Evolutionary conservation across 176 grass and related monocot genomes (phyloP).

Genomic region (Cocos nucifera): DNA sequence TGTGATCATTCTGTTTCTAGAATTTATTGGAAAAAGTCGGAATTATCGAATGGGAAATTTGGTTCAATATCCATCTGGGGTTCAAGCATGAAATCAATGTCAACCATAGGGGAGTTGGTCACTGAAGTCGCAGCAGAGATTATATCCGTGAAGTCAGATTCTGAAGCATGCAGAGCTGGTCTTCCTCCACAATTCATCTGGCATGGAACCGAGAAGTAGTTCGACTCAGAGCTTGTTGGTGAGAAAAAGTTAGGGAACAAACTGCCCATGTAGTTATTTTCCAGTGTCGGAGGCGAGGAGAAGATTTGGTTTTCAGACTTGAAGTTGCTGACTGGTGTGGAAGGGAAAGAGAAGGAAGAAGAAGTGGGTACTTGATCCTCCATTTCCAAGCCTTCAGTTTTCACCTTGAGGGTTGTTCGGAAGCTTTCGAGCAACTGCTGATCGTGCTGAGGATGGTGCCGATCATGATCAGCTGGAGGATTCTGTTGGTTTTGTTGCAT

Average conservation of each 20-base stretch:
- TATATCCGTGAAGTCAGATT: conserved; percentile 46
- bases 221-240: conserved; percentile 14
- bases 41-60: no score
- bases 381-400: background rate
- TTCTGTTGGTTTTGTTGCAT: background rate
- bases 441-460: background rate
- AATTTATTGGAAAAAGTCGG: no score
- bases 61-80: background rate
- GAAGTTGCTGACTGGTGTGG: background rate
- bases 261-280: background rate
- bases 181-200: conserved; percentile 1
- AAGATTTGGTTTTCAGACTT: background rate
- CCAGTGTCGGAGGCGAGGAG: conserved; percentile 5
- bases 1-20: no score
- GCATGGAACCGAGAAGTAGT: conserved; percentile 31
- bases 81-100: conserved; percentile 5
- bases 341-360: conserved; percentile 29
- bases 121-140: conserved; percentile 27
- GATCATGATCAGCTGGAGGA: background rate
- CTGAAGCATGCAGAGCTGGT: conserved; percentile 5
- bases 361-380: background rate
- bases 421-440: conserved; percentile 41
- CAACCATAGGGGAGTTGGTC: conserved; percentile 9
- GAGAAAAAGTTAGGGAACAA: conserved; percentile 23
- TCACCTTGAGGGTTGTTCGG: conserved; percentile 29